These are phyloP conservation scores for Aspergillus vadensis DNA, from an alignment of 2,329 filamentous ascomycete species.

Conservation along the genomic window DNA sequence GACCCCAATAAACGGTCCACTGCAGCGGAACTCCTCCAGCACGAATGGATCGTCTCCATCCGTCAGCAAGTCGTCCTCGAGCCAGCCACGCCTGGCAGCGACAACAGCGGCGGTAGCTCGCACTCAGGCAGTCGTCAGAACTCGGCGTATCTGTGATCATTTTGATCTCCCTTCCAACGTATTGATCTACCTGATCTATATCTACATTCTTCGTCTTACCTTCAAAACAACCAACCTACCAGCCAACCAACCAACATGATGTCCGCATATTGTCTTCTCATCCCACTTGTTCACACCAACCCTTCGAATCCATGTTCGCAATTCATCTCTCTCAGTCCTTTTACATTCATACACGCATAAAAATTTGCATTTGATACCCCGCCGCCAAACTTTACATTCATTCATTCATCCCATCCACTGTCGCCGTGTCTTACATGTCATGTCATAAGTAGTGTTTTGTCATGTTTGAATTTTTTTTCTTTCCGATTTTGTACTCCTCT, in stretches of 20 bases:
- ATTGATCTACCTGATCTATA: not conserved
- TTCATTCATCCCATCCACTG: not conserved
- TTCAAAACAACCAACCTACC: too few relatives aligned
- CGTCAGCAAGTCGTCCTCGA: slow-evolving; percentile 51
- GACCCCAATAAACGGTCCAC: slow-evolving; percentile 78
- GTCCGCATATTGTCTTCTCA: too few relatives aligned
- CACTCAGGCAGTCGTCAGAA: slow-evolving; percentile 33
- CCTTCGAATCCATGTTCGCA: not conserved
- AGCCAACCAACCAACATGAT: too few relatives aligned
- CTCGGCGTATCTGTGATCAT: slow-evolving; percentile 30
- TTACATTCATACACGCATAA: slow-evolving; percentile 1
- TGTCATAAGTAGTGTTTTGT: not conserved
- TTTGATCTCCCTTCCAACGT: not conserved
- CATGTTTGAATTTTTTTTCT: not conserved
- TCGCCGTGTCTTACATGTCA: not conserved
- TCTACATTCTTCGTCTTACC: too few relatives aligned
- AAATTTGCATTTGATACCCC: slow-evolving; percentile 38
- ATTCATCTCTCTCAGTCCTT: not conserved
- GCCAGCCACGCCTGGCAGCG: slow-evolving; percentile 41
- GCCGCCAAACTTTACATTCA: slow-evolving; percentile 7
- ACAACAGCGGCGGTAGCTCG: slow-evolving; percentile 40
- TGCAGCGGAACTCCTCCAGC: slow-evolving; percentile 85
- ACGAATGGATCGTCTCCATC: slow-evolving; percentile 76
- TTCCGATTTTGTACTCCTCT: not conserved
- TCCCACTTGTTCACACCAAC: not conserved